Conservation (phyloP, 306 rosid species). For the Pterocarpus macrocarpus region DNA sequence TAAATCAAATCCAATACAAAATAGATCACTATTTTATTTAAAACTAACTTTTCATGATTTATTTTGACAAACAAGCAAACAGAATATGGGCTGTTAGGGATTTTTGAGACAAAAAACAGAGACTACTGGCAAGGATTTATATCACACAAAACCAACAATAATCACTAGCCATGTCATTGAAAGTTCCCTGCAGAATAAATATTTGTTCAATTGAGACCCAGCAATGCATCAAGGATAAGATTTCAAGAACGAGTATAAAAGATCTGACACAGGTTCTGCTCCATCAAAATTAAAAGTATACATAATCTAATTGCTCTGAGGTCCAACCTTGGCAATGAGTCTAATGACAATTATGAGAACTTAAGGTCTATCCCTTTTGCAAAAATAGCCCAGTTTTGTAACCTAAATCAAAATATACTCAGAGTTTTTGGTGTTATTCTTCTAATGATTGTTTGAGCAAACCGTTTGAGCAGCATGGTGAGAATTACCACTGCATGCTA, state of each 20-base stretch:
- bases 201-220: not conserved
- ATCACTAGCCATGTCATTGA: not conserved
- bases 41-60: constrained; percentile 16
- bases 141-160: constrained; percentile 21
- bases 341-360: constrained; percentile 12
- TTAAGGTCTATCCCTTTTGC: not conserved
- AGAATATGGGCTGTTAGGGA: not conserved
- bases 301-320: not conserved
- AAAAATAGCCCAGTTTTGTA: constrained; percentile 16
- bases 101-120: not conserved
- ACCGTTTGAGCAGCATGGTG: constrained; percentile 11
- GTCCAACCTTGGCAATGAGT: constrained; percentile 8
- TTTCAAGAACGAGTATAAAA: constrained; percentile 2
- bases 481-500: constrained; percentile 1
- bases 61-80: constrained; percentile 7
- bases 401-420: constrained; percentile 33
- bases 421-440: not conserved
- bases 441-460: not conserved
- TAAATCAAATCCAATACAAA: constrained; percentile 23
- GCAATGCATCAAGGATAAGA: not conserved
- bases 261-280: not conserved
- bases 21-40: constrained; percentile 24
- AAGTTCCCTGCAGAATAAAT: constrained; percentile 12
- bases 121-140: constrained; percentile 13
- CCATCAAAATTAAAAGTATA: not conserved